Evolutionary conservation across 1,139 yeast species (phyloP).

Genomic region (Debaryomycetaceae sp.): DNA sequence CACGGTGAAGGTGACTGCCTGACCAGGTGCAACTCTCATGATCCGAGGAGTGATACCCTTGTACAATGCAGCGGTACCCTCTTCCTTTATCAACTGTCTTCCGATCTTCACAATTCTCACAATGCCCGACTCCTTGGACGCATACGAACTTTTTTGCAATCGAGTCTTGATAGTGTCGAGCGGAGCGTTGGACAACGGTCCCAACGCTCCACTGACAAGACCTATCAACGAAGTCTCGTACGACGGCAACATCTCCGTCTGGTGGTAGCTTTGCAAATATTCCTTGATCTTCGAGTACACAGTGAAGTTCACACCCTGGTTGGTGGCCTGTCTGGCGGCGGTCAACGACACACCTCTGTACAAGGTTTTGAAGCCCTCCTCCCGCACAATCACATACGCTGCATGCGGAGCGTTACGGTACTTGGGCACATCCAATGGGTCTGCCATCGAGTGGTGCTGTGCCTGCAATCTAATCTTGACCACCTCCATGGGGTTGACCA

Average conservation of each 20-base stretch:
- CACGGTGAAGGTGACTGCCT: conserved; percentile 96
- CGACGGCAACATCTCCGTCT: conserved; percentile 67
- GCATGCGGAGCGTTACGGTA: conserved; percentile 95
- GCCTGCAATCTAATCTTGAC: conserved; percentile 96
- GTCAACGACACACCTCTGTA: conserved; percentile 95
- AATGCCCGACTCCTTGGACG: conserved; percentile 66
- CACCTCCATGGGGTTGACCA: conserved; percentile 96
- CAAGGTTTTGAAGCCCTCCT: conserved; percentile 85
- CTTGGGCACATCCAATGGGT: conserved; percentile 76
- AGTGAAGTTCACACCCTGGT: conserved; percentile 98
- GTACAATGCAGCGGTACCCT: conserved; percentile 83
- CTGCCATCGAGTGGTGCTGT: conserved; percentile 85
- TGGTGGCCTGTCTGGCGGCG: conserved; percentile 96
- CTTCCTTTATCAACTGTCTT: conserved; percentile 77
- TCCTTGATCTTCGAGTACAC: conserved; percentile 86
- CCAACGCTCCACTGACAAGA: conserved; percentile 90
- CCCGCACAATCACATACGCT: conserved; percentile 74
- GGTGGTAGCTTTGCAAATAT: conserved; percentile 63
- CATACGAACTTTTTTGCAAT: conserved; percentile 85
- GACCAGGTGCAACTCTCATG: conserved; percentile 99
- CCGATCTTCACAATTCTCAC: conserved; percentile 81
- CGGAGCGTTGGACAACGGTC: conserved; percentile 97
- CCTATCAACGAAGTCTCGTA: conserved; percentile 96
- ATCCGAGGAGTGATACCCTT: conserved; percentile 98
- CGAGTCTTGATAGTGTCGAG: conserved; percentile 96